phyloP scores from a whole-genome alignment of 768 basidiomycete genomes.

The Mycena polygramma region DNA sequence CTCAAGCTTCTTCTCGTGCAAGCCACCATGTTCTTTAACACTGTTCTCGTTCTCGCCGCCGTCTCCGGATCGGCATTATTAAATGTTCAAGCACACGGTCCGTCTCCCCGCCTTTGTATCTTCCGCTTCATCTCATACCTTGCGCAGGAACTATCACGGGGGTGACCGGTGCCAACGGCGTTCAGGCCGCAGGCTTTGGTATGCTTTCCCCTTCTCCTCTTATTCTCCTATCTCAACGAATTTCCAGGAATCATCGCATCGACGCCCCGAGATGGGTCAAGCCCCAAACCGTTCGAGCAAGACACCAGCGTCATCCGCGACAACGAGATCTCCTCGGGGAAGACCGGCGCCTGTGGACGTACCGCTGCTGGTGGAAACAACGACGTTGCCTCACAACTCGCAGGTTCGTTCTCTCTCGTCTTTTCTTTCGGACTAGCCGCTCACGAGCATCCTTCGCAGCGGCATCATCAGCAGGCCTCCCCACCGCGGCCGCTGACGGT shows the following conservation, averaged over 20 bases:
- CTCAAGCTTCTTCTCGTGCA: slow-evolving; percentile 16
- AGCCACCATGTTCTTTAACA: slow-evolving; percentile 35
- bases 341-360: slow-evolving; percentile 32
- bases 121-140: neutral
- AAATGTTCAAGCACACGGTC: neutral
- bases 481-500: slow-evolving; percentile 30
- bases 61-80: neutral
- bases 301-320: slow-evolving; percentile 33
- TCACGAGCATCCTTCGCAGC: neutral
- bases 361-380: slow-evolving; percentile 33
- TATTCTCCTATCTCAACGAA: neutral
- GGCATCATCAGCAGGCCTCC: slow-evolving; percentile 33
- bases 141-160: slow-evolving; percentile 29
- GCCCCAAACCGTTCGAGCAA: slow-evolving; percentile 31
- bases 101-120: neutral
- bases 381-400: slow-evolving; percentile 34
- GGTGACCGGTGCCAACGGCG: slow-evolving; percentile 31
- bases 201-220: neutral
- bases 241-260: slow-evolving; percentile 24
- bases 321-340: slow-evolving; percentile 23
- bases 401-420: slow-evolving; percentile 8
- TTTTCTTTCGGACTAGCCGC: neutral
- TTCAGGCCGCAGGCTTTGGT: slow-evolving; percentile 17
- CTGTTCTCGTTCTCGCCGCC: slow-evolving; percentile 15
- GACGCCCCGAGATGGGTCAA: slow-evolving; percentile 21